Base-by-base conservation (phyloP, 176 grass and related monocot species). In the Avena insularis region DNA sequence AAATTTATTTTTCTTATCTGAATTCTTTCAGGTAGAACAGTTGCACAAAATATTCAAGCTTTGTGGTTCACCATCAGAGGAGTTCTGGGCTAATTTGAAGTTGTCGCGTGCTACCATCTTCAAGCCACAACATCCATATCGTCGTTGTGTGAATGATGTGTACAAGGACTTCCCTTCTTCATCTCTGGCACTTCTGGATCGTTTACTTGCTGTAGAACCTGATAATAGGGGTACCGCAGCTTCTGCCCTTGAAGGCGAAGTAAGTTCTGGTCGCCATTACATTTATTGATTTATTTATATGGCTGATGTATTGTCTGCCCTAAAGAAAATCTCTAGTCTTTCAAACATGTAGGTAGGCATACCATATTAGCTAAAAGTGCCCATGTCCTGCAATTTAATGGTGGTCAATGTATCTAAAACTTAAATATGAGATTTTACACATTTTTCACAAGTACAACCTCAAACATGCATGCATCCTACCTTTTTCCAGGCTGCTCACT, bases 171-270 rank as follows among this genome's bases (percentile, higher is more conserved):
- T 99, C 70, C 90, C 97, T 89, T 53, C 87, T 88, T 63, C 89
- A 66, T 87, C 97, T 71, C 87, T 97, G 82, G 54, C 86, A 65
- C 94, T 99, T 87, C 58, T 99, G 65, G 94, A 97, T 17, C 46
- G 81, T 79, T 91, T 99, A 72, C 94, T 99, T 90, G 94, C 90
- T 80, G 89, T 99, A 74, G 97, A 99, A 77, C 97, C 97, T 65
- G 75, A 62, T 59, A 86, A 80, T 77, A 93, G 97, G 74, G 94
- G 97, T 82, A 94, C 91, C 4, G 83, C 97, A 78, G 67, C 91
- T 88, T 94, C 80, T 82, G 89, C 97, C 69, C 94, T 99, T 82
- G 87, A 89, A 79, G 94, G 90, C 58, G 97, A 99, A 88, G 97
- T 99, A 91, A 80, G 75, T 79, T 79, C 53, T 82, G 21, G 11